Base-by-base conservation (phyloP, 352 stramenopile species). In the Phytophthora fragariae region DNA sequence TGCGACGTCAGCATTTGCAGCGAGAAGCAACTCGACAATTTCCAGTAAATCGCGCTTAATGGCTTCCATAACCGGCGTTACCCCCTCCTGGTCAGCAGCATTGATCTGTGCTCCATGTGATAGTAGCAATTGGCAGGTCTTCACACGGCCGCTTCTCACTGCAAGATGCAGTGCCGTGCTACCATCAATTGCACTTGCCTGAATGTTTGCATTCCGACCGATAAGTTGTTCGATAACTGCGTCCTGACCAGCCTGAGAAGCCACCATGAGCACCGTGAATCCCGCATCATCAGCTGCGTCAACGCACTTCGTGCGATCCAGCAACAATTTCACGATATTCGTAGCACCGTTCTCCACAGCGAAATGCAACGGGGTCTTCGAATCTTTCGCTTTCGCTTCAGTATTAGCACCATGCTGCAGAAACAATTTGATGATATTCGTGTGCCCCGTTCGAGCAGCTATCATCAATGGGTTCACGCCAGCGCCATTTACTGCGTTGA, bases 401-500 rank as follows among this genome's bases (percentile, higher is more conserved):
- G 19, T 8, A 14, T 61, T 41, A 10, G 21, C 57, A 21, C 57
- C 33, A 14, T 52, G 21, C 24, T 63, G 21, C 31, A 63, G 10
- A 19, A 63, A 39, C 4, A 54, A 10, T 19, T 63, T 63, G 39
- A 54, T 19, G 17, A 33, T 33, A 3, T n/a, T 33, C 39, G 11
- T 4, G 24, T 63, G 19, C 12, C 21, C 39, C 21, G 3, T 24
- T 52, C 21, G 11, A 17, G 33, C 39, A 8, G 39, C 57, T 19
- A 41, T 35, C 57, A 63, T 63, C 37, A 63, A 10, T 39, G 57
- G 1, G 8, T 3, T 67, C 10, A 53, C 17, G n/a, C 49, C 35
- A 60, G 29, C 50, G 5, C 12, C 31, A 39, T 58, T 39, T 2
- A 53, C 61, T 11, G 50, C 49, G 39, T 68, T 60, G 49, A 60